Evolutionary conservation across 805 yeast genomes (phyloP).

Genomic region (Martiniozyma abietophila): DNA sequence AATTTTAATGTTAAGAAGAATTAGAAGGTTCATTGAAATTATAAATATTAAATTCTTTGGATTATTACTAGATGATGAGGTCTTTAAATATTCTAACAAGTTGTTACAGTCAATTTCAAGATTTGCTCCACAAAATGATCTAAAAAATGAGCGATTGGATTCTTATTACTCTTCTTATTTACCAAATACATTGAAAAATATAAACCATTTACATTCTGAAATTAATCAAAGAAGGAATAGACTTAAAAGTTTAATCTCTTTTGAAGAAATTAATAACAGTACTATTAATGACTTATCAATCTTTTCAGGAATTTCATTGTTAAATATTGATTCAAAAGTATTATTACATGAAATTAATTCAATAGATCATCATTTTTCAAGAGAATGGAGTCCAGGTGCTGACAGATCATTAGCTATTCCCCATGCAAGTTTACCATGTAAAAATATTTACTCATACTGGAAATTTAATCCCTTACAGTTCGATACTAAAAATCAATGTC

Average conservation of each 20-base stretch:
- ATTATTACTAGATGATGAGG: constrained; percentile 53
- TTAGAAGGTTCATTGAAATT: constrained; percentile 7
- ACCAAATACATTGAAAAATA: constrained; percentile 2
- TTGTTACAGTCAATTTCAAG: background rate
- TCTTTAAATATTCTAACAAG: constrained; percentile 25
- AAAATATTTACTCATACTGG: constrained; percentile 29
- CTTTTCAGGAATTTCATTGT: constrained; percentile 33
- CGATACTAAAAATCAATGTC: constrained; percentile 56
- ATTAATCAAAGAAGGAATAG: constrained; percentile 43
- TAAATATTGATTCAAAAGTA: constrained; percentile 41
- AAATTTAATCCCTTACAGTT: constrained; percentile 69
- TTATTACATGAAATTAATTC: constrained; percentile 57
- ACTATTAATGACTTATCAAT: constrained; percentile 7
- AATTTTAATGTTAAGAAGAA: constrained; percentile 7
- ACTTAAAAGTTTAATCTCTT: constrained; percentile 30
- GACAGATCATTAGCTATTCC: constrained; percentile 53
- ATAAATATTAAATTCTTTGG: constrained; percentile 53
- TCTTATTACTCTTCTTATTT: constrained; percentile 1
- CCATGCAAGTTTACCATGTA: background rate
- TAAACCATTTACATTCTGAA: constrained; percentile 33
- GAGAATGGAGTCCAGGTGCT: constrained; percentile 65
- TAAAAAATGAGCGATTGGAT: no score
- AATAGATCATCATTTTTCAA: constrained; percentile 58
- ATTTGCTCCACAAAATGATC: no score
- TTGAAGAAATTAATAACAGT: constrained; percentile 16